These are phyloP conservation scores for Ganoderma resinaceum DNA, from an alignment of 1,284 basidiomycete species.

Conservation along the genomic window DNA sequence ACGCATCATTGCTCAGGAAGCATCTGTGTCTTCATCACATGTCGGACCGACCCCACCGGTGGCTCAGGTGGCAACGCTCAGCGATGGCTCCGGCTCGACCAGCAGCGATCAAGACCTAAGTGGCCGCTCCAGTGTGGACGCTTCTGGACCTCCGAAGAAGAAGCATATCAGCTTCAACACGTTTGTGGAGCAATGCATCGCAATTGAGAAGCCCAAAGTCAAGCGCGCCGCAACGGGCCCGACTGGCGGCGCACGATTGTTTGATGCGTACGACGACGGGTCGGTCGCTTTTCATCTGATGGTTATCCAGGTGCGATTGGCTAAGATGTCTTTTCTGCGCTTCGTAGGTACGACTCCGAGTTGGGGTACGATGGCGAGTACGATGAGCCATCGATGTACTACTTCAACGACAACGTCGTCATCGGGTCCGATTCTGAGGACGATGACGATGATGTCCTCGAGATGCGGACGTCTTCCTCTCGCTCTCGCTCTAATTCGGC, in stretches of 20 bases:
- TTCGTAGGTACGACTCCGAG: constrained; percentile 66
- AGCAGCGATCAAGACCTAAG: constrained; percentile 51
- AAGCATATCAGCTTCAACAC: constrained; percentile 98
- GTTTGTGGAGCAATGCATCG: constrained; percentile 97
- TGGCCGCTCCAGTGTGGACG: constrained; percentile 32
- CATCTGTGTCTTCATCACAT: constrained; percentile 11
- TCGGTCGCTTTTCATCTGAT: constrained; percentile 44
- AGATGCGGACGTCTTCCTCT: constrained; percentile 57
- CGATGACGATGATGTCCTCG: constrained; percentile 72
- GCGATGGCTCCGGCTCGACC: constrained; percentile 41
- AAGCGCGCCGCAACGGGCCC: constrained; percentile 36
- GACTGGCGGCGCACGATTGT: constrained; percentile 31
- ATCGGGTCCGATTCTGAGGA: constrained; percentile 48
- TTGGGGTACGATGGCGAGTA: constrained; percentile 47
- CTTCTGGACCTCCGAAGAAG: constrained; percentile 53
- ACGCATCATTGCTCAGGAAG: constrained; percentile 49
- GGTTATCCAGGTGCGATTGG: constrained; percentile 20
- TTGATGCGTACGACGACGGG: constrained; percentile 64
- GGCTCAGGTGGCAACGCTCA: constrained; percentile 23
- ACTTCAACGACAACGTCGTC: constrained; percentile 44
- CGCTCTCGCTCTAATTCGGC: constrained; percentile 50
- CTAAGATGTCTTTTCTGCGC: neutral
- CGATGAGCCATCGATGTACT: constrained; percentile 37
- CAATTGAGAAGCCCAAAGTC: constrained; percentile 78
- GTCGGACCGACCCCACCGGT: constrained; percentile 13